These are phyloP conservation scores for Cercospora brassicicola DNA, from an alignment of 2,329 filamentous ascomycete genomes.

Conservation along the genomic window DNA sequence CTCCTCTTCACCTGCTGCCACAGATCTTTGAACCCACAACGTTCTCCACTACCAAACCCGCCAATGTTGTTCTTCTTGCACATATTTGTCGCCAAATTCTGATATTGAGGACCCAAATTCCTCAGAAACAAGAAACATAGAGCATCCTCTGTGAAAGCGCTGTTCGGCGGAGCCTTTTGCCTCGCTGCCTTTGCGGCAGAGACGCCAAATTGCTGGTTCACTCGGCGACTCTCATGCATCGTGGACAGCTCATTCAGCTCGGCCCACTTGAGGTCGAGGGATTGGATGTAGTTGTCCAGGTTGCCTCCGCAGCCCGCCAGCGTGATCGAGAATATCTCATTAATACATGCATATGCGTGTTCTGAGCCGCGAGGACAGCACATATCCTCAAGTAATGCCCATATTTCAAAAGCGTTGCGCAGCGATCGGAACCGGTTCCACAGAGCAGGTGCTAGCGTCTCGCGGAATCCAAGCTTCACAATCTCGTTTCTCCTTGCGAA, in stretches of 20 bases:
- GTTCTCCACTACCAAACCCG: constrained; percentile 36
- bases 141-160: constrained; percentile 33
- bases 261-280: constrained; percentile 31
- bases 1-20: constrained; percentile 29
- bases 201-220: constrained; percentile 15
- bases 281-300: constrained; percentile 33
- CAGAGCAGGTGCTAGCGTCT: constrained; percentile 29
- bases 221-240: constrained; percentile 20
- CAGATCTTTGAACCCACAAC: constrained; percentile 34
- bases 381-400: constrained; percentile 34
- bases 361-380: constrained; percentile 35
- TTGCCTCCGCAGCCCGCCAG: constrained; percentile 26
- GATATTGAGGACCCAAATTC: constrained; percentile 30
- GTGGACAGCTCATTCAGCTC: constrained; percentile 32
- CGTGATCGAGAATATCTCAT: constrained; percentile 31
- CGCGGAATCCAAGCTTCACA: constrained; percentile 31
- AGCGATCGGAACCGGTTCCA: constrained; percentile 30
- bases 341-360: constrained; percentile 31
- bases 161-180: constrained; percentile 17
- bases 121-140: constrained; percentile 36
- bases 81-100: constrained; percentile 30
- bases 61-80: constrained; percentile 37
- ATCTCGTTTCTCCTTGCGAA: constrained; percentile 36
- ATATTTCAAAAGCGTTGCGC: constrained; percentile 31
- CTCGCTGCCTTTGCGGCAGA: constrained; percentile 17